Evolutionary conservation across 768 basidiomycete species (phyloP), one percentile per base, ranked within the genome.

Genomic region (Tylopilus plumbeoviolaceoides): DNA sequence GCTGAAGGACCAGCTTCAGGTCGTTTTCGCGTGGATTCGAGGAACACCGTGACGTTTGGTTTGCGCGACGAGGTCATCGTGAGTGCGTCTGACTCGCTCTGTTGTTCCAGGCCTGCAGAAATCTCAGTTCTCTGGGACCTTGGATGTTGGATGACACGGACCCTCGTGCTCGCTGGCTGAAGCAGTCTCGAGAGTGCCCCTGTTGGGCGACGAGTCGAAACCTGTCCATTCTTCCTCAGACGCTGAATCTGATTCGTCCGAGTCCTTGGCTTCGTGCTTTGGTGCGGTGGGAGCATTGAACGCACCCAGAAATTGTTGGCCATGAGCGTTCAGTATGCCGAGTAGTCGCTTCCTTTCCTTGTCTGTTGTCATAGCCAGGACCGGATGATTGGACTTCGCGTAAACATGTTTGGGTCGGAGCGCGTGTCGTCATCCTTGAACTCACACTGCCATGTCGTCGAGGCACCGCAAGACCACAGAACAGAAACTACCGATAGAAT

Each of bases 11-110:
- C 30, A 1, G 50, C 25, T n/a, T 68, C 61, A 27, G 58, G 50
- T 41, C 33, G 47, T 47, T 56, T 66, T 56, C 21, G 64, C 48
- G 55, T 60, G 33, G 58, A 59, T 51, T 80, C 80, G 9, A 70
- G 66, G 66, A 89, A 91, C 1, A 89, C 75, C 1, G 85, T 75
- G 15, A 89, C 75, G 48, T 79, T 72, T 23, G 76, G 72, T 44
- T 61, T 58, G 9, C 59, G 64, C 20, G 66, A 62, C 39, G 64
- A 71, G 39, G 63, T 64, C 7, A 73, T 71, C 25, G 68, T 68
- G 53, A 77, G 74, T 31, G 73, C 74, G 50, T 80, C 39, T n/a
- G 28, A 14, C 17, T 31, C 77, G 53, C 81, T 77, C 36, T 72
- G 72, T 35, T 76, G 72, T 48, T 77, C 76, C 50, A 68, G 73